phyloP scores from a whole-genome alignment of 441 rosid genomes.

The Daphne laureola region DNA sequence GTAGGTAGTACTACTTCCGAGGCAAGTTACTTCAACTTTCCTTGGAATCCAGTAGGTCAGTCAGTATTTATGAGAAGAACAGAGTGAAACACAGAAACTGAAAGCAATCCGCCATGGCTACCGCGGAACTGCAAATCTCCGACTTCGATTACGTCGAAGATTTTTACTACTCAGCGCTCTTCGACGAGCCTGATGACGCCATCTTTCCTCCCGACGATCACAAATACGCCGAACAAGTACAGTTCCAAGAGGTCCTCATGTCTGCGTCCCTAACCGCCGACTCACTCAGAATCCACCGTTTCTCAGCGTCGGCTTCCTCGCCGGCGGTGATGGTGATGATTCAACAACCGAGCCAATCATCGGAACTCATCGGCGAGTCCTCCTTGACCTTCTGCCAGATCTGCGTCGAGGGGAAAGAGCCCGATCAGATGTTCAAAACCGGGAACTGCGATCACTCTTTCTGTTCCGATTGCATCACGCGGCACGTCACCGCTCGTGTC shows the following conservation, averaged over 20 bases:
- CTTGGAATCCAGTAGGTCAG: too few species aligned
- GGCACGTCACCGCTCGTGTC: conserved; percentile 24
- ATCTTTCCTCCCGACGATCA: conserved; percentile 23
- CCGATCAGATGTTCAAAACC: conserved; percentile 22
- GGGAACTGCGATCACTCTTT: conserved; percentile 28
- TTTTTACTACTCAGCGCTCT: conserved; percentile 22
- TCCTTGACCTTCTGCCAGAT: conserved; percentile 30
- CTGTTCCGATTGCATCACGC: conserved; percentile 32
- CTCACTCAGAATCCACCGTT: too few species aligned
- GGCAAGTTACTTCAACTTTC: too few species aligned
- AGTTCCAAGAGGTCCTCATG: conserved; percentile 38
- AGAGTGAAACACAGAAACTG: too few species aligned
- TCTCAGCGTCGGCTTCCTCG: too few species aligned
- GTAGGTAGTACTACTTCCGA: too few species aligned
- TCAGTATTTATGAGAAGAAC: too few species aligned
- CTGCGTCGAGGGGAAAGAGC: conserved; percentile 34
- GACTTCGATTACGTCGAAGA: not conserved
- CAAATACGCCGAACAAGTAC: conserved; percentile 28
- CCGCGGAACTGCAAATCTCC: too few species aligned
- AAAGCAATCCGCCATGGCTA: too few species aligned
- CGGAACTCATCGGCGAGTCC: conserved; percentile 15
- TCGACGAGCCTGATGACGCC: conserved; percentile 6
- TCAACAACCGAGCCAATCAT: too few species aligned
- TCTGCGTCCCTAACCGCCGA: conserved; percentile 8
- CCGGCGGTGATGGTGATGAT: too few species aligned